These are phyloP conservation scores for Aspergillus japonicus DNA, from an alignment of 2,329 filamentous ascomycete genomes.

Conservation along the genomic window DNA sequence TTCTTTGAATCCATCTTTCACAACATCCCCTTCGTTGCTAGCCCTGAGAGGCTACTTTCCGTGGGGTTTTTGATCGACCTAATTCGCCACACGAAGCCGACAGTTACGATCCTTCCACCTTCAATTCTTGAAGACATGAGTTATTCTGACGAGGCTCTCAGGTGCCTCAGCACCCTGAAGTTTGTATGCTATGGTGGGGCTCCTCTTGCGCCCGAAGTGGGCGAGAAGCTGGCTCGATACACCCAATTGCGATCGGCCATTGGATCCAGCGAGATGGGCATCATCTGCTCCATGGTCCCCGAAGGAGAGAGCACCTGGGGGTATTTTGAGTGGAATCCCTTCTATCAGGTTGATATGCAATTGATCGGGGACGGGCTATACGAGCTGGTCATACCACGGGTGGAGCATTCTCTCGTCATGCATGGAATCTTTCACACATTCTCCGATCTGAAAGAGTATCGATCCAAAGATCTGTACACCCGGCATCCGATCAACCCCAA, in stretches of 20 bases:
- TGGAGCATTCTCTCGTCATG: constrained; percentile 1
- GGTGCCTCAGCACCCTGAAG: constrained; percentile 10
- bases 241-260: background rate
- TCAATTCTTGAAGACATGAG: constrained; percentile 29
- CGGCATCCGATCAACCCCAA: constrained; percentile 8
- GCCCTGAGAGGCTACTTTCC: constrained; percentile 28
- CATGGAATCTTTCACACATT: constrained; percentile 18
- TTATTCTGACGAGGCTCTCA: constrained; percentile 17
- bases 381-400: constrained; percentile 6
- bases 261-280: constrained; percentile 3
- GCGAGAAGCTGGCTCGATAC: constrained; percentile 6
- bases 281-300: constrained; percentile 2
- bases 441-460: constrained; percentile 22
- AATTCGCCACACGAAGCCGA: constrained; percentile 19
- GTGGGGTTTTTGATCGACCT: constrained; percentile 22
- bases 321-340: constrained; percentile 1
- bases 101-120: constrained; percentile 22
- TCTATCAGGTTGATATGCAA: constrained; percentile 2
- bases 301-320: background rate
- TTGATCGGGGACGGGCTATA: constrained; percentile 3
- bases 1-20: constrained; percentile 21
- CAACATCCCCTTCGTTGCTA: constrained; percentile 18
- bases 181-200: constrained; percentile 15
- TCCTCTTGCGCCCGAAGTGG: constrained; percentile 11
- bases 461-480: constrained; percentile 11